Base-by-base conservation (phyloP, 2,329 filamentous ascomycete species). In the Fusarium annulatum region DNA sequence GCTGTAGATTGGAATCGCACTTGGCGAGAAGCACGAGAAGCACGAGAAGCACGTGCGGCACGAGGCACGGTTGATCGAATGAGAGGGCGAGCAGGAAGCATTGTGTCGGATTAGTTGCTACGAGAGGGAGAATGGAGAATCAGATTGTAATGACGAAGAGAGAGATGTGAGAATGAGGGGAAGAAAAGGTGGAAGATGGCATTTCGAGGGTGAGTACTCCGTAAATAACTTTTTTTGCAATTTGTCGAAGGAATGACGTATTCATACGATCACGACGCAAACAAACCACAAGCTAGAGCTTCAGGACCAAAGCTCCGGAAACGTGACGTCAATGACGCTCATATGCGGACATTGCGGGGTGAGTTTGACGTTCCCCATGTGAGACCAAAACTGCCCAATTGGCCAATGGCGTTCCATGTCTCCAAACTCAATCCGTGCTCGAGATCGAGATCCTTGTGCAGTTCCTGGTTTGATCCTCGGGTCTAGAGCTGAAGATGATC, bases 1-100 rank as follows among this genome's bases (percentile, higher is more conserved):
- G 81, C 72, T 19, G 84, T 82, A 3, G 85, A 86, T 71, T 86
- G 85, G 77, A 83, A 83, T 43, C 85, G 85, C 19, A 78, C 46
- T 19, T 80, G 77, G 26, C 73, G 74, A 61, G 80, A 65, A 21
- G 63, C 60, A 34, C 79, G 80, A 10, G 71, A 55, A 30, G 73
- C 64, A 34, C 79, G 80, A 10, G 71, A 55, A 30, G 73, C 64
- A 52, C 80, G 77, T 23, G 80, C 65, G 38, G 78, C 77, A 45
- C 79, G 73, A 38, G 77, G 79, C 41, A 80, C 58, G 41, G 61
- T 65, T 26, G 77, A 76, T 66, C 80, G 78, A 28, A 77, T 66
- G 53, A 81, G 60, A 45, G 78, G 78, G 61, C 80, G 78, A 49
- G 79, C 70, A 57, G 80, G 38, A 49, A 81, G 78, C 81, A 82